These are phyloP conservation scores for Balansia obtecta DNA, from an alignment of 2,329 filamentous ascomycete genomes.

Conservation along the genomic window DNA sequence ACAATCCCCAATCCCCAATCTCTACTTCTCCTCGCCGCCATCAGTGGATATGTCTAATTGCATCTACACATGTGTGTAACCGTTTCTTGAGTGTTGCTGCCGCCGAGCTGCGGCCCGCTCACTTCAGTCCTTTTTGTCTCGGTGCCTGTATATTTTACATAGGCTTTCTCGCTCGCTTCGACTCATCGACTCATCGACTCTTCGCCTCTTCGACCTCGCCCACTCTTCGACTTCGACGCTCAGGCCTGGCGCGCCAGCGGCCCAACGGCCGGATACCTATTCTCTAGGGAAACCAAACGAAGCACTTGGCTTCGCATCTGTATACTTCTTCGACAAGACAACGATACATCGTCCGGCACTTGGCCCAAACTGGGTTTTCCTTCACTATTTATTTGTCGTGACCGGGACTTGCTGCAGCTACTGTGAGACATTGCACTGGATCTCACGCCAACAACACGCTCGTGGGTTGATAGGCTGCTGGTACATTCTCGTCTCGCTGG, in stretches of 20 bases:
- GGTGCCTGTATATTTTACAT: not conserved
- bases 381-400: conserved; percentile 2
- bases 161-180: conserved; percentile 1
- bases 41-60: not conserved
- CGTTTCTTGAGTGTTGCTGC: conserved; percentile 5
- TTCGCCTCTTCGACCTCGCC: not conserved
- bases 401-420: not conserved
- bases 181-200: no score
- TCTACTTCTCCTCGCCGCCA: not conserved
- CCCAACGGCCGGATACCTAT: not conserved
- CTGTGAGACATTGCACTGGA: conserved; percentile 7
- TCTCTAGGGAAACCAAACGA: not conserved
- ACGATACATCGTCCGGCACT: conserved; percentile 12
- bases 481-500: conserved; percentile 16
- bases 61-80: conserved; percentile 1
- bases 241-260: not conserved
- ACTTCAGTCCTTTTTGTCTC: conserved; percentile 8
- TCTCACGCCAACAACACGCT: conserved; percentile 9
- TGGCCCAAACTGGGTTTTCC: conserved; percentile 13
- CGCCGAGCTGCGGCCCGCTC: conserved; percentile 6
- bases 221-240: not conserved
- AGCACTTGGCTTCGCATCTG: not conserved
- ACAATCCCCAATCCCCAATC: not conserved
- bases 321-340: not conserved
- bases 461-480: conserved; percentile 12